A percentile compares a stretch with the other conserved stretches of the same genome.
These are phyloP conservation scores for Lodderomyces orthopsilosis DNA, from an alignment of 1,139 yeast species.

Conservation along the genomic window DNA sequence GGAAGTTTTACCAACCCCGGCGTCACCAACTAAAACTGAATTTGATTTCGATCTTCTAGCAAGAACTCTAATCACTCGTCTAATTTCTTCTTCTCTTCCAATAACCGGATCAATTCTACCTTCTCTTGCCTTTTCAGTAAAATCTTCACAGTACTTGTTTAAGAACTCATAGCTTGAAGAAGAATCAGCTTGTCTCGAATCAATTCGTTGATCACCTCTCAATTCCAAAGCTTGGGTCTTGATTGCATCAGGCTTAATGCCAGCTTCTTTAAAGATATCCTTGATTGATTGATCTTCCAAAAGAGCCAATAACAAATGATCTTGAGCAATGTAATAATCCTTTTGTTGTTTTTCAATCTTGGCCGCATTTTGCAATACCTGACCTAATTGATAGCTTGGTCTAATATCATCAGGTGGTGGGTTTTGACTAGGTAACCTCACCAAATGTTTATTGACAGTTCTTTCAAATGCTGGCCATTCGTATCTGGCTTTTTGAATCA, in stretches of 20 bases:
- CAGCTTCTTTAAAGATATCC: constrained; percentile 70
- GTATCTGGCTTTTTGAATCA: constrained; percentile 81
- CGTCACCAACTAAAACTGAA: constrained; percentile 96
- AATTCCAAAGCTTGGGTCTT: constrained; percentile 79
- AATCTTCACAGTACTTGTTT: constrained; percentile 84
- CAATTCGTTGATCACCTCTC: constrained; percentile 90
- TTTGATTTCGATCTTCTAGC: constrained; percentile 96
- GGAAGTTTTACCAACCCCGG: constrained; percentile 99
- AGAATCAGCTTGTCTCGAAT: constrained; percentile 91
- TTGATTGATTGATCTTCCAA: constrained; percentile 74
- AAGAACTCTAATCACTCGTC: constrained; percentile 88
- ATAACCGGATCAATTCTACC: constrained; percentile 98
- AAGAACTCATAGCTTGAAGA: constrained; percentile 81
- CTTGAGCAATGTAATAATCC: constrained; percentile 91
- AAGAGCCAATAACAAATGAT: constrained; percentile 82
- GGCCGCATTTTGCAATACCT: constrained; percentile 64
- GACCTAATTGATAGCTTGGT: constrained; percentile 68
- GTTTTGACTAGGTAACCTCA: constrained; percentile 78
- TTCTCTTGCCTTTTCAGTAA: constrained; percentile 88
- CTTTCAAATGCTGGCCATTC: constrained; percentile 84
- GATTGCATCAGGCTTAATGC: constrained; percentile 66
- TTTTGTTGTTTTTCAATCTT: constrained; percentile 84
- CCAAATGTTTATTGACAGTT: constrained; percentile 74
- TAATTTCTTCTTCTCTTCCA: constrained; percentile 97
- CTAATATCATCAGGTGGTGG: constrained; percentile 82